Conservation (phyloP, 2,329 filamentous ascomycete species). For the Cladosporium oxysporum region DNA sequence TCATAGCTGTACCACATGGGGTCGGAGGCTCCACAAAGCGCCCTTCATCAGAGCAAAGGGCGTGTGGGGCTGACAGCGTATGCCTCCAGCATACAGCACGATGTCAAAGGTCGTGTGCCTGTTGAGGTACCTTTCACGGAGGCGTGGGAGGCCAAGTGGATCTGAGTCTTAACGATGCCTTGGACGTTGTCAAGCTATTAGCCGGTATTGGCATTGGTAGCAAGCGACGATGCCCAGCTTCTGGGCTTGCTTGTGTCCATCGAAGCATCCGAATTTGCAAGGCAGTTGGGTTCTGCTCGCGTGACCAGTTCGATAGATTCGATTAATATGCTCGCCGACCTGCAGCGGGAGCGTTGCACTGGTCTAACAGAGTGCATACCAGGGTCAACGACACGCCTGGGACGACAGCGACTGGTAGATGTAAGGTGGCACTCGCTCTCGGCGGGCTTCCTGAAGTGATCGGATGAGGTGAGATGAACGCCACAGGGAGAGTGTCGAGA, state of each 20-base stretch:
- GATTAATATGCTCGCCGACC: not conserved
- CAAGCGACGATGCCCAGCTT: not conserved
- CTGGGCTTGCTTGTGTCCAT: constrained; percentile 3
- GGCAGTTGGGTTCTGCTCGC: not conserved
- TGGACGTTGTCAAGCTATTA: constrained; percentile 15
- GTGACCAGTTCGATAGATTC: not conserved
- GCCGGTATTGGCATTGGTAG: constrained; percentile 13
- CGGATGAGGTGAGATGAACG: not conserved
- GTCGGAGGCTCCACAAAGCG: not conserved
- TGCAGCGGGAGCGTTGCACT: not conserved
- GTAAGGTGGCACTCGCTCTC: constrained; percentile 7
- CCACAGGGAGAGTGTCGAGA: not conserved
- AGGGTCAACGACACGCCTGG: not conserved
- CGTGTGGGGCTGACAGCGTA: not conserved
- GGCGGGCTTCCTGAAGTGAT: constrained; percentile 4
- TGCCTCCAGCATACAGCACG: not conserved
- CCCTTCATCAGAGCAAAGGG: not conserved
- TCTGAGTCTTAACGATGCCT: constrained; percentile 5
- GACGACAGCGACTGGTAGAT: not conserved
- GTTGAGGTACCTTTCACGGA: not conserved
- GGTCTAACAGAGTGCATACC: not conserved
- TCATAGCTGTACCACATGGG: not conserved
- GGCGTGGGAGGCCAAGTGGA: constrained; percentile 1
- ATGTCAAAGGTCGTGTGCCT: not conserved
- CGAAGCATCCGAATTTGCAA: not conserved